phyloP scores from a whole-genome alignment of 495 filamentous ascomycete species.

The Neurospora hispaniola region DNA sequence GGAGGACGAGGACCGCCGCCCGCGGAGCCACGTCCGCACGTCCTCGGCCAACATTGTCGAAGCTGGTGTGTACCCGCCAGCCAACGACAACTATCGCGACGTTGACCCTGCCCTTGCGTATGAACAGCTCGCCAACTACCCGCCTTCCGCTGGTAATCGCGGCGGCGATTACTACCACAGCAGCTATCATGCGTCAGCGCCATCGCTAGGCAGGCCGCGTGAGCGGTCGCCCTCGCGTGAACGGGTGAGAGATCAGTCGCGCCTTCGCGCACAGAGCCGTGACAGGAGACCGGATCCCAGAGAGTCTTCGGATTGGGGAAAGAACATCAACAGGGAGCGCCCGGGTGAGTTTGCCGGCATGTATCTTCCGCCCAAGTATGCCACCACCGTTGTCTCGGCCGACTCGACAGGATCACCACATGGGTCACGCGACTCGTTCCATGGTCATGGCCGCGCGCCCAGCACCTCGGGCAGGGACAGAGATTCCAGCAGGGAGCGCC shows the following conservation, averaged over 20 bases:
- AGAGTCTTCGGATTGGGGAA: conserved; percentile 4
- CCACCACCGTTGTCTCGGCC: conserved; percentile 10
- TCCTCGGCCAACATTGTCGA: conserved; percentile 27
- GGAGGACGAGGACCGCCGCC: conserved; percentile 19
- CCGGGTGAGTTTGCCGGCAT: conserved; percentile 4
- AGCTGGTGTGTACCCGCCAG: conserved; percentile 39
- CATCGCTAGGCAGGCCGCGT: conserved; percentile 9
- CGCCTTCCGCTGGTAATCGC: conserved; percentile 17
- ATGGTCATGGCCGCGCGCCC: conserved; percentile 15
- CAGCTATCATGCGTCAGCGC: conserved; percentile 11
- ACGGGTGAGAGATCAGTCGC: conserved; percentile 2
- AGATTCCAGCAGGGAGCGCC: no score
- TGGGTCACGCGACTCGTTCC: conserved; percentile 23
- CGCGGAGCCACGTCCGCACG: conserved; percentile 29
- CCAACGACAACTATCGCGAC: conserved; percentile 24
- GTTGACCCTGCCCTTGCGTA: conserved; percentile 21
- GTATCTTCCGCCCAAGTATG: conserved; percentile 19
- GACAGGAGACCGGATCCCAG: conserved; percentile 3
- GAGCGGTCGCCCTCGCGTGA: conserved; percentile 1
- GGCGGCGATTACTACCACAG: conserved; percentile 16
- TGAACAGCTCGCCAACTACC: conserved; percentile 23
- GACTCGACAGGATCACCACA: conserved; percentile 12
- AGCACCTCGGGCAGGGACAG: neutral
- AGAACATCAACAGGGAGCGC: conserved; percentile 5
- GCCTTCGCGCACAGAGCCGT: neutral